phyloP scores from a whole-genome alignment of 495 filamentous ascomycete genomes.

The Penicillium manginii region DNA sequence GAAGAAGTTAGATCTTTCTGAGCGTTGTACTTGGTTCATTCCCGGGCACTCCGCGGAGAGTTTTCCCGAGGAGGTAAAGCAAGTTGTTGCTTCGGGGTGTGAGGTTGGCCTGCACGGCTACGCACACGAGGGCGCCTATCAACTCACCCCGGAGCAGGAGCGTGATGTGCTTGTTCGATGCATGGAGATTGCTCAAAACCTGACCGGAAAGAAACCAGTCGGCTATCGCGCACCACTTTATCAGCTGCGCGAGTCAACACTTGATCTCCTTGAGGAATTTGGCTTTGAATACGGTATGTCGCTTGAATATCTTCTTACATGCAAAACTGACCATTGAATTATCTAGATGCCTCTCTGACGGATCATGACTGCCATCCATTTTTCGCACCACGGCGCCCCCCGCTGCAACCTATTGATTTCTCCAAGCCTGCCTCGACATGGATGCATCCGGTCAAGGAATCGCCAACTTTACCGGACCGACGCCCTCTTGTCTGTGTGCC shows the following conservation, averaged over 20 bases:
- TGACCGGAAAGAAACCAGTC: constrained; percentile 56
- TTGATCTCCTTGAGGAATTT: constrained; percentile 57
- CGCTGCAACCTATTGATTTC: constrained; percentile 56
- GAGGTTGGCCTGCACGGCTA: constrained; percentile 67
- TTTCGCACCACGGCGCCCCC: constrained; percentile 51
- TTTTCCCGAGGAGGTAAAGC: constrained; percentile 56
- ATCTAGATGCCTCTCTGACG: constrained; percentile 53
- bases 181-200: constrained; percentile 49
- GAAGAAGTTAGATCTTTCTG: constrained; percentile 52
- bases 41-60: constrained; percentile 66
- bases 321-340: not conserved
- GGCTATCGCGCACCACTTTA: constrained; percentile 65
- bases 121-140: constrained; percentile 59
- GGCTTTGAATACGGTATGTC: constrained; percentile 57
- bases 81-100: constrained; percentile 58
- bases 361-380: constrained; percentile 59
- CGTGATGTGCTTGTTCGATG: constrained; percentile 58
- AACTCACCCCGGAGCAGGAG: constrained; percentile 62
- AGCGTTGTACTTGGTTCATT: constrained; percentile 65
- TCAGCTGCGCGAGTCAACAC: constrained; percentile 57
- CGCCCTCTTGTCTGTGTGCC: constrained; percentile 55
- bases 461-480: constrained; percentile 27
- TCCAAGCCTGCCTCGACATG: constrained; percentile 49
- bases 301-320: not conserved
- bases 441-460: constrained; percentile 57